phyloP scores from a whole-genome alignment of 768 basidiomycete species.

The Suillus bovinus region DNA sequence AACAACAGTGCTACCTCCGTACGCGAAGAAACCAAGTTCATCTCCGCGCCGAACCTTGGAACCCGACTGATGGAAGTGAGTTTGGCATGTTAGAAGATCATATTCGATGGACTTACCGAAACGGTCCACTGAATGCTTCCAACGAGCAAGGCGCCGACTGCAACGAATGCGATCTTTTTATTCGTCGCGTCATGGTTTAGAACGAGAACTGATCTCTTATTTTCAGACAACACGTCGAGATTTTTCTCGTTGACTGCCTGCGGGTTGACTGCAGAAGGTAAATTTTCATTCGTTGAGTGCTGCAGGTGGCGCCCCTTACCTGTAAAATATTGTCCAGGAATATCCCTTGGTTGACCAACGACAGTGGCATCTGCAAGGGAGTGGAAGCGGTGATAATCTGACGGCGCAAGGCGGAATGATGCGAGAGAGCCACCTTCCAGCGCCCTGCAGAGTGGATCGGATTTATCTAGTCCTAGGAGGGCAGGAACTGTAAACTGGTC shows the following conservation, averaged over 20 bases:
- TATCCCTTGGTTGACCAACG: slow-evolving; percentile 39
- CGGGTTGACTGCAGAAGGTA: slow-evolving; percentile 56
- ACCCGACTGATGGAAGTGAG: slow-evolving; percentile 34
- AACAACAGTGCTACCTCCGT: slow-evolving; percentile 77
- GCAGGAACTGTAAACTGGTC: slow-evolving; percentile 63
- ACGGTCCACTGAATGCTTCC: slow-evolving; percentile 71
- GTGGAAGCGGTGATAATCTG: slow-evolving; percentile 84
- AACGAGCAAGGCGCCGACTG: slow-evolving; percentile 81
- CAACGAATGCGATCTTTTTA: slow-evolving; percentile 62
- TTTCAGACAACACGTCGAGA: slow-evolving; percentile 67
- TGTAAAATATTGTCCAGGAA: slow-evolving; percentile 63
- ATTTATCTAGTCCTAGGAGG: slow-evolving; percentile 49
- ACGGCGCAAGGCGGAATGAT: slow-evolving; percentile 75
- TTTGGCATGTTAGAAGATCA: background rate
- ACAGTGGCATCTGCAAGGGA: slow-evolving; percentile 61
- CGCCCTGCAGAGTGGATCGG: slow-evolving; percentile 40
- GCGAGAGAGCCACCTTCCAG: slow-evolving; percentile 55
- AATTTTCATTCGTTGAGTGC: background rate
- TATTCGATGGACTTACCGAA: slow-evolving; percentile 16
- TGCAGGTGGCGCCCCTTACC: slow-evolving; percentile 33
- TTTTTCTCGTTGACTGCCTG: slow-evolving; percentile 70
- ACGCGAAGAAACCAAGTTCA: slow-evolving; percentile 66
- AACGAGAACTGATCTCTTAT: slow-evolving; percentile 57
- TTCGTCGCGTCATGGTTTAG: slow-evolving; percentile 48
- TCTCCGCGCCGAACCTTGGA: slow-evolving; percentile 61